A percentile compares a stretch with the other conserved stretches of the same genome.
Evolutionary conservation across 2,329 filamentous ascomycete species (phyloP).

Genomic region (Eutypella sp.): DNA sequence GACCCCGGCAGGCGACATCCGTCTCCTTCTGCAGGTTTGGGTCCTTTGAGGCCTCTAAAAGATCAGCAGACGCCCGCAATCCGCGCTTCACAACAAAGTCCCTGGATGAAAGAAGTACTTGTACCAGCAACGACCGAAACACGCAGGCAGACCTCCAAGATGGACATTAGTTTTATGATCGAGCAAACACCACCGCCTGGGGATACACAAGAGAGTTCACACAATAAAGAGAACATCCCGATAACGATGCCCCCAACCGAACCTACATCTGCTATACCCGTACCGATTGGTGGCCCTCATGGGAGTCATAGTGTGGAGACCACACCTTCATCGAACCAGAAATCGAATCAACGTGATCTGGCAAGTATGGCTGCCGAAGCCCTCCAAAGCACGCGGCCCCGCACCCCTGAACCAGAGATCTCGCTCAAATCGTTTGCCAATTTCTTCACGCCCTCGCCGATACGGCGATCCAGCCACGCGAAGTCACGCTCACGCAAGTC

Average conservation of each 20-base stretch:
- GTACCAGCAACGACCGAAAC: not conserved
- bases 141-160: not conserved
- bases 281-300: no score
- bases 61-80: conserved; percentile 7
- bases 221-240: not conserved
- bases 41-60: conserved; percentile 6
- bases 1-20: conserved; percentile 1
- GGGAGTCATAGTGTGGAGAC: no score
- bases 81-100: conserved; percentile 25
- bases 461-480: conserved; percentile 19
- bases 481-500: conserved; percentile 6
- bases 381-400: conserved; percentile 22
- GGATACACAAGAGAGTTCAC: not conserved
- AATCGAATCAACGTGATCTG: no score
- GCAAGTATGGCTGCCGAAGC: conserved; percentile 26
- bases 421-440: conserved; percentile 48
- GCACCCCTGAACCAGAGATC: conserved; percentile 43
- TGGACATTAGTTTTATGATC: not conserved
- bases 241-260: not conserved
- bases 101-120: conserved; percentile 18
- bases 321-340: no score
- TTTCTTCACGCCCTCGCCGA: conserved; percentile 47
- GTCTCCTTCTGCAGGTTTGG: not conserved
- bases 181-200: not conserved
- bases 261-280: not conserved